Percentiles rank a stretch among this genome's conserved stretches.
These are phyloP conservation scores for Termitomyces sp. DNA, from an alignment of 1,284 basidiomycete genomes.

Conservation along the genomic window DNA sequence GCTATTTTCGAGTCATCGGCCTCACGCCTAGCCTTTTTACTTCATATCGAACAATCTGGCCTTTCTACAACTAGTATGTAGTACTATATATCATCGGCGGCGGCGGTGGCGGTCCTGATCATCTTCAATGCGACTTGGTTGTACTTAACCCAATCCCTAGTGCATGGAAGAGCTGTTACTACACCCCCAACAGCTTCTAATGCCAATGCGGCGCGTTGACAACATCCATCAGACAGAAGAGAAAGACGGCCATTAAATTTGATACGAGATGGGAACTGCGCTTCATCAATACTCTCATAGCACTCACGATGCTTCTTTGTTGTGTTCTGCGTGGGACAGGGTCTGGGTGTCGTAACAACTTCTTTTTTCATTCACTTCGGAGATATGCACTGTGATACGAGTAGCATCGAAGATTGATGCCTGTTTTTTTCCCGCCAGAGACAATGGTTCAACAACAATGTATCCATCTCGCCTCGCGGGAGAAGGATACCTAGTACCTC, in stretches of 20 bases:
- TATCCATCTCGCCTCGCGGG: not conserved
- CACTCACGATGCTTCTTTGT: slow-evolving; percentile 5
- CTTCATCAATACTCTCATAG: not conserved
- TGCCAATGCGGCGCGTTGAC: slow-evolving; percentile 1
- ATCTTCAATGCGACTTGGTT: not conserved
- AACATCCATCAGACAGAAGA: slow-evolving; percentile 3
- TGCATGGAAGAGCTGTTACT: not conserved
- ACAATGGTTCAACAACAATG: not conserved
- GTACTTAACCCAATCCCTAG: not conserved
- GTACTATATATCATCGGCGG: not conserved
- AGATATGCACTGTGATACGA: slow-evolving; percentile 1
- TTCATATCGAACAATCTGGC: not conserved
- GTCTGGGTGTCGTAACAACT: not conserved
- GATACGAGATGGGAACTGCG: not conserved
- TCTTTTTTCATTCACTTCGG: not conserved
- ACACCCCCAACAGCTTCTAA: not conserved
- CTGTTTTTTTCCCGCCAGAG: not conserved
- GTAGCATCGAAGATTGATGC: not conserved
- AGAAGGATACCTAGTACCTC: not conserved
- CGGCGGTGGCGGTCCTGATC: slow-evolving; percentile 2
- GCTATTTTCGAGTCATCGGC: too few species aligned
- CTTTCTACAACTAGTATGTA: too few species aligned
- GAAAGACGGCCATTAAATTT: not conserved
- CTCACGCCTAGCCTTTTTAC: not conserved
- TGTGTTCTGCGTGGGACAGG: slow-evolving; percentile 4